phyloP scores from a whole-genome alignment of 2,329 filamentous ascomycete genomes.

The Drechslerella dactyloides region DNA sequence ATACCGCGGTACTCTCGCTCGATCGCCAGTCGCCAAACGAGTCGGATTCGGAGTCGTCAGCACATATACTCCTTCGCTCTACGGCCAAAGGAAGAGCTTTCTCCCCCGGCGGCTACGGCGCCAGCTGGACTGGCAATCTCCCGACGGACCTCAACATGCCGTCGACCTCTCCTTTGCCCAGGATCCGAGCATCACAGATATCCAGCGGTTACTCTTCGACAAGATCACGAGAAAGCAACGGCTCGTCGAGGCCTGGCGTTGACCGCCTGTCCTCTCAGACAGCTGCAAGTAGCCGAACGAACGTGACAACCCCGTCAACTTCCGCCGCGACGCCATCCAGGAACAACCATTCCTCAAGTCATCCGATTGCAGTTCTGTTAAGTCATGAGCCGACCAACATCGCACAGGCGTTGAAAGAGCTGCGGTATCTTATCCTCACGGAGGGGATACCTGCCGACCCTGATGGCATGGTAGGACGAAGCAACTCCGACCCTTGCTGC shows the following conservation, averaged over 20 bases:
- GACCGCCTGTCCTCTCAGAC: constrained; percentile 41
- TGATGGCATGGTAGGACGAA: constrained; percentile 62
- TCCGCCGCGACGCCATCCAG: constrained; percentile 22
- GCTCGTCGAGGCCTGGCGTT: constrained; percentile 35
- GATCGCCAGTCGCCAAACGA: constrained; percentile 17
- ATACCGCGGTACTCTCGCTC: constrained; percentile 35
- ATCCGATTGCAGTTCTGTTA: constrained; percentile 53
- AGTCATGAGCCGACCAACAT: constrained; percentile 55
- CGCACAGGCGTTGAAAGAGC: constrained; percentile 59
- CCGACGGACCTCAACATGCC: constrained; percentile 43
- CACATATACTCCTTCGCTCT: constrained; percentile 5
- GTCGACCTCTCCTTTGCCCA: constrained; percentile 40
- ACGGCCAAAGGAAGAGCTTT: neutral
- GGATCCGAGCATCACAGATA: constrained; percentile 40
- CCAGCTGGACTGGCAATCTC: constrained; percentile 50
- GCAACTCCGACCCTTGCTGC: constrained; percentile 29
- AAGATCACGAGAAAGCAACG: constrained; percentile 42
- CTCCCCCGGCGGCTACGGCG: constrained; percentile 23
- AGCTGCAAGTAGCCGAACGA: constrained; percentile 37
- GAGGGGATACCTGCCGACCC: constrained; percentile 63
- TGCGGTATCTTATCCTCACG: constrained; percentile 62
- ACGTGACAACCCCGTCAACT: constrained; percentile 29
- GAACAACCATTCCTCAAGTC: constrained; percentile 20
- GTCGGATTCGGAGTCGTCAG: constrained; percentile 1
- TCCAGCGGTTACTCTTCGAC: constrained; percentile 41